These are phyloP conservation scores for Debaryomyces psychrophilus DNA, from an alignment of 1,139 yeast genomes.

Conservation along the genomic window DNA sequence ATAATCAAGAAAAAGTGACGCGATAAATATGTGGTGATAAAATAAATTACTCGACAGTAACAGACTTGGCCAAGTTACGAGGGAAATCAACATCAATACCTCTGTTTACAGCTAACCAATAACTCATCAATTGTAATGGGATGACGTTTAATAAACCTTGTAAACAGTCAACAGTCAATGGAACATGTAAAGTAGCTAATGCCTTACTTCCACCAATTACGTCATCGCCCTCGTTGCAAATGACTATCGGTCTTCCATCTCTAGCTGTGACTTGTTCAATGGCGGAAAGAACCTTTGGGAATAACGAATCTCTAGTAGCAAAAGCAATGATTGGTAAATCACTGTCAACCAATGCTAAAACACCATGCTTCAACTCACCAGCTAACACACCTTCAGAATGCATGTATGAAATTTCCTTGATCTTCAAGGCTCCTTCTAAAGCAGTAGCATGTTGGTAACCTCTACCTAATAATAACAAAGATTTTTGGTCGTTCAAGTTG, in stretches of 20 bases:
- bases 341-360: constrained; percentile 93
- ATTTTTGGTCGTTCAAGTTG: constrained; percentile 77
- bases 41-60: constrained; percentile 83
- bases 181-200: constrained; percentile 80
- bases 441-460: constrained; percentile 98
- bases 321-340: constrained; percentile 91
- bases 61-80: constrained; percentile 96
- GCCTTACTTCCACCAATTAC: constrained; percentile 56
- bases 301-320: constrained; percentile 96
- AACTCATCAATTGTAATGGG: constrained; percentile 94
- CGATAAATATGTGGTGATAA: background rate
- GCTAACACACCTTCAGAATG: constrained; percentile 99
- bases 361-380: constrained; percentile 99
- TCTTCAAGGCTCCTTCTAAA: constrained; percentile 96
- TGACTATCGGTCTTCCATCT: constrained; percentile 93
- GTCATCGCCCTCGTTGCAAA: constrained; percentile 87
- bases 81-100: constrained; percentile 99
- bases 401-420: constrained; percentile 97
- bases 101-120: constrained; percentile 94
- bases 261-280: constrained; percentile 97
- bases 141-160: constrained; percentile 95
- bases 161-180: constrained; percentile 93
- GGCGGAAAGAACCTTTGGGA: constrained; percentile 95
- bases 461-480: constrained; percentile 89
- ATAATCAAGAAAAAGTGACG: background rate